phyloP scores from a whole-genome alignment of 257 asterid genomes.

The Nicotiana noctiflora region DNA sequence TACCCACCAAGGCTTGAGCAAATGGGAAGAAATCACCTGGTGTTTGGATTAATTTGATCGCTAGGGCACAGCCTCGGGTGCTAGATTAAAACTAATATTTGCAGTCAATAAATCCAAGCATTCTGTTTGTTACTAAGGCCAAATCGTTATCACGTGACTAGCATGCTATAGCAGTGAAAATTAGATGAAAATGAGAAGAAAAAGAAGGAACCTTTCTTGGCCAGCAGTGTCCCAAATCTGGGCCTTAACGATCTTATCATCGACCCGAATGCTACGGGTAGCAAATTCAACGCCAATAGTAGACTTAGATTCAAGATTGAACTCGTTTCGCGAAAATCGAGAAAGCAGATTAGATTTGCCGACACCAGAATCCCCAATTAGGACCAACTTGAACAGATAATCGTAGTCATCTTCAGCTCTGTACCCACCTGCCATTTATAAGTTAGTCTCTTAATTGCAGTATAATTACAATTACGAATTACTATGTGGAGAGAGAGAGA shows the following conservation, averaged over 20 bases:
- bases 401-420: conserved; percentile 64
- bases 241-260: conserved; percentile 54
- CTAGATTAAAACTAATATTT: not conserved
- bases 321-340: conserved; percentile 57
- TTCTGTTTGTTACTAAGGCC: not conserved
- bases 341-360: conserved; percentile 58
- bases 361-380: conserved; percentile 64
- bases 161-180: too few relatives aligned
- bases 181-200: too few relatives aligned
- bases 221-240: conserved; percentile 82
- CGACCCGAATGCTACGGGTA: conserved; percentile 54
- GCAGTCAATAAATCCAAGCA: not conserved
- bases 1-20: too few relatives aligned
- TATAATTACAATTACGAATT: too few relatives aligned
- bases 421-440: conserved; percentile 48
- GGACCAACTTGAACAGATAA: conserved; percentile 55
- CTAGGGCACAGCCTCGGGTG: too few relatives aligned
- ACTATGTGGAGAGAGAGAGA: not conserved
- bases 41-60: too few relatives aligned
- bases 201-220: conserved; percentile 40
- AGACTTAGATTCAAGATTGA: conserved; percentile 60
- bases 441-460: not conserved
- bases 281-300: conserved; percentile 67
- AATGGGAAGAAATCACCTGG: not conserved
- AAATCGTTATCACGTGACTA: not conserved